phyloP scores from a whole-genome alignment of 805 yeast genomes.

The Hanseniaspora valbyensis region DNA sequence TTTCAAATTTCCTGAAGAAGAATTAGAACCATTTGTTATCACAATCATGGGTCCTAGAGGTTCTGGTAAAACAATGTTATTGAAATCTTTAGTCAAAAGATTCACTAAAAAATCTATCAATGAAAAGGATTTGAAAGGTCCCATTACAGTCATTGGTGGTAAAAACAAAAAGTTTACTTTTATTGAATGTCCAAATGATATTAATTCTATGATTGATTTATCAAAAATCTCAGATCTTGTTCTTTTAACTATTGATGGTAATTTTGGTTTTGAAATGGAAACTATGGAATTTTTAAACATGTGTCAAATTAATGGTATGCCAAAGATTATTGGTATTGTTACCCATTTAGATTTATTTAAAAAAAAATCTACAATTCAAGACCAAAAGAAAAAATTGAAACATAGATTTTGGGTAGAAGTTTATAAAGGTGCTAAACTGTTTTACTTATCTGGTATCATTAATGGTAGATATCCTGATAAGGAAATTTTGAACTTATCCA shows the following conservation, averaged over 20 bases:
- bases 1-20: slow-evolving; percentile 60
- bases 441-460: slow-evolving; percentile 86
- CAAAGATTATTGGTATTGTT: slow-evolving; percentile 86
- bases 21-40: slow-evolving; percentile 91
- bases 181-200: slow-evolving; percentile 79
- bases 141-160: slow-evolving; percentile 92
- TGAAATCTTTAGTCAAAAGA: slow-evolving; percentile 77
- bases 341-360: slow-evolving; percentile 93
- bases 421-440: slow-evolving; percentile 92
- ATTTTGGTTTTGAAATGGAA: slow-evolving; percentile 98
- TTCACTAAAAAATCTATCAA: slow-evolving; percentile 74
- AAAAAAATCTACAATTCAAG: slow-evolving; percentile 76
- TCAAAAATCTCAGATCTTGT: slow-evolving; percentile 94
- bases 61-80: slow-evolving; percentile 89
- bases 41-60: slow-evolving; percentile 99
- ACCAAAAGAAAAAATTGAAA: slow-evolving; percentile 82
- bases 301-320: slow-evolving; percentile 98
- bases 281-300: slow-evolving; percentile 96
- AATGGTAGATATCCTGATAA: slow-evolving; percentile 97
- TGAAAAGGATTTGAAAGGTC: slow-evolving; percentile 69
- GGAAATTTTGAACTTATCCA: slow-evolving; percentile 78
- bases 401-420: slow-evolving; percentile 98
- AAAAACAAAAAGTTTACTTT: slow-evolving; percentile 86
- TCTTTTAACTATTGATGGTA: slow-evolving; percentile 82
- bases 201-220: slow-evolving; percentile 91